Conservation (phyloP, 2,329 filamentous ascomycete species). For the Thyridium curvatum region DNA sequence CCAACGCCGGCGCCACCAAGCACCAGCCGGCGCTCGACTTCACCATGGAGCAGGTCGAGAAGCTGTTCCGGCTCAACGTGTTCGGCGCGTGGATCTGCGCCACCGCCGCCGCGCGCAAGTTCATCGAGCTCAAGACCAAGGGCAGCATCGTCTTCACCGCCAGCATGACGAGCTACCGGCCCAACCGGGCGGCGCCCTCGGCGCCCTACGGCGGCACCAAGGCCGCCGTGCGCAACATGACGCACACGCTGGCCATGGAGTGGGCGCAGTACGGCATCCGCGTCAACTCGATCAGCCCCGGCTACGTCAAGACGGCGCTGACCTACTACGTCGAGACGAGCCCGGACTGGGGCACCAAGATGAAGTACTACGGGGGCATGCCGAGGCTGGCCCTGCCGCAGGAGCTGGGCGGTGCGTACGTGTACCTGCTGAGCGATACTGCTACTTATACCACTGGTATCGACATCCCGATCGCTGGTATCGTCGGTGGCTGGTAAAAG, state of each 20-base stretch:
- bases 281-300: constrained; percentile 41
- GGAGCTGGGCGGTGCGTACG: constrained; percentile 50
- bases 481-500: constrained; percentile 19
- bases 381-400: constrained; percentile 44
- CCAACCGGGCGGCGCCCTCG: constrained; percentile 43
- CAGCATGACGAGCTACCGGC: constrained; percentile 40
- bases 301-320: constrained; percentile 35
- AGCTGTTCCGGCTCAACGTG: constrained; percentile 39
- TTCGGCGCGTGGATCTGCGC: constrained; percentile 38
- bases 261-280: constrained; percentile 3
- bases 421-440: constrained; percentile 47
- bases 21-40: constrained; percentile 39
- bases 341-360: constrained; percentile 48
- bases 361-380: constrained; percentile 54
- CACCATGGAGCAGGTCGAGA: constrained; percentile 27
- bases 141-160: constrained; percentile 37
- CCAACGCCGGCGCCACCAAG: constrained; percentile 35
- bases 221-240: constrained; percentile 32
- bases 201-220: constrained; percentile 40
- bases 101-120: constrained; percentile 34
- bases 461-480: constrained; percentile 36
- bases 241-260: constrained; percentile 34
- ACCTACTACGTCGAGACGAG: constrained; percentile 44
- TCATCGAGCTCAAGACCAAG: constrained; percentile 25
- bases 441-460: constrained; percentile 44